phyloP scores from a whole-genome alignment of 495 filamentous ascomycete genomes.

The Podospora didyma region DNA sequence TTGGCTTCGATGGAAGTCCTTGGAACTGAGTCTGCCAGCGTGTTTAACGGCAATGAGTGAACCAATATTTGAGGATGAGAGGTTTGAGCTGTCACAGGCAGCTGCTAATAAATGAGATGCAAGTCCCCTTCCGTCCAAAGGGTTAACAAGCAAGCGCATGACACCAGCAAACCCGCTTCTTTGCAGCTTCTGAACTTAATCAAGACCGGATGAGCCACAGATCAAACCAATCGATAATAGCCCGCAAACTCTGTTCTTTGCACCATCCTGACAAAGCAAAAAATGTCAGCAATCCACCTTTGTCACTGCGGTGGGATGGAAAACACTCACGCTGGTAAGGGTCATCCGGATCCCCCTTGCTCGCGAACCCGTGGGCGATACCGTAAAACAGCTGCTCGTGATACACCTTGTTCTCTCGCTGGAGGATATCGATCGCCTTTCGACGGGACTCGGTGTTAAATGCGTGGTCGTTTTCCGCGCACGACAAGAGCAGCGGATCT shows the following conservation, averaged over 20 bases:
- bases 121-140: no score
- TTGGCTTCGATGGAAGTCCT: no score
- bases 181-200: no score
- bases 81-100: no score
- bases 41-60: no score
- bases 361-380: slow-evolving; percentile 62
- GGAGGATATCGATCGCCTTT: slow-evolving; percentile 56
- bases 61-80: no score
- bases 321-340: slow-evolving; percentile 20
- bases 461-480: slow-evolving; percentile 54
- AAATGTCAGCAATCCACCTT: no score
- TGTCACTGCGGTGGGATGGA: no score
- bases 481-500: slow-evolving; percentile 26
- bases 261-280: slow-evolving; percentile 23
- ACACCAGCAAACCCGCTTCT: no score
- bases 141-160: no score
- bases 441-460: slow-evolving; percentile 56
- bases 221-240: background rate
- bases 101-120: no score
- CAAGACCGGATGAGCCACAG: background rate
- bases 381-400: slow-evolving; percentile 61
- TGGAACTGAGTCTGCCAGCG: no score
- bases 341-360: slow-evolving; percentile 53
- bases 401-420: slow-evolving; percentile 51
- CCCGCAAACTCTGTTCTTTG: slow-evolving; percentile 34